Evolutionary conservation across 2,329 filamentous ascomycete species (phyloP).

Genomic region (Fusarium nisikadoi): DNA sequence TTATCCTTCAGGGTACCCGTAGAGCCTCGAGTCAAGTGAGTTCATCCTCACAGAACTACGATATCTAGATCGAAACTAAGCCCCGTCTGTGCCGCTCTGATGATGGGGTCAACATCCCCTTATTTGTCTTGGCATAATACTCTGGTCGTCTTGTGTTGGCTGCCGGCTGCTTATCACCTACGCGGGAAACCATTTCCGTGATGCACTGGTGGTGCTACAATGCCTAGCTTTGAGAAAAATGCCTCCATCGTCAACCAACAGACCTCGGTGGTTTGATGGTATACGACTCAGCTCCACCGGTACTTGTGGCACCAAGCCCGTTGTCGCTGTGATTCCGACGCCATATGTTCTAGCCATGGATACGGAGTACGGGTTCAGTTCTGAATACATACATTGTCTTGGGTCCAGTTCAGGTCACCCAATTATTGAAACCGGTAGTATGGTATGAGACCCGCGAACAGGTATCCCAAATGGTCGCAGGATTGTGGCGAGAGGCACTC

Average conservation of each 20-base stretch:
- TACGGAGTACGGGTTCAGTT: background rate
- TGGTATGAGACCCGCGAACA: constrained; percentile 25
- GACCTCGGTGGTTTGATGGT: constrained; percentile 15
- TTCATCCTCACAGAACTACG: background rate
- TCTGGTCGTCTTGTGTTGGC: constrained; percentile 19
- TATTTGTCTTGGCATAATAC: constrained; percentile 21
- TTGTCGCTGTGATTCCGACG: constrained; percentile 33
- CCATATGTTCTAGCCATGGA: background rate
- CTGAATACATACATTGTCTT: constrained; percentile 14
- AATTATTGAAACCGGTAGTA: constrained; percentile 16
- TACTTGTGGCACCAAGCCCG: constrained; percentile 26
- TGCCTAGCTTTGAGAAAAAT: background rate
- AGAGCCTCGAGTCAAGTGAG: constrained; percentile 9
- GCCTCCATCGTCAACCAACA: constrained; percentile 6
- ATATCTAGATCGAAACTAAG: constrained; percentile 3
- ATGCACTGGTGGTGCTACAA: background rate
- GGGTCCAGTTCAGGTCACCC: constrained; percentile 6
- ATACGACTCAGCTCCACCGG: constrained; percentile 32
- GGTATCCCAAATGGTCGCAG: constrained; percentile 23
- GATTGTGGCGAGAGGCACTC: constrained; percentile 8
- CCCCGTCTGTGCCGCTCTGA: constrained; percentile 23
- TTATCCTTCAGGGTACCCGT: background rate
- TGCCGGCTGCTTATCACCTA: constrained; percentile 17
- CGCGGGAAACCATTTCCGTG: constrained; percentile 33
- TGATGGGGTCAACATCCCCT: constrained; percentile 11